A percentile compares a stretch with the other conserved stretches of the same genome.
Evolutionary conservation across 768 basidiomycete species (phyloP).

Genomic region (Lanmaoa pseudosensibilis): DNA sequence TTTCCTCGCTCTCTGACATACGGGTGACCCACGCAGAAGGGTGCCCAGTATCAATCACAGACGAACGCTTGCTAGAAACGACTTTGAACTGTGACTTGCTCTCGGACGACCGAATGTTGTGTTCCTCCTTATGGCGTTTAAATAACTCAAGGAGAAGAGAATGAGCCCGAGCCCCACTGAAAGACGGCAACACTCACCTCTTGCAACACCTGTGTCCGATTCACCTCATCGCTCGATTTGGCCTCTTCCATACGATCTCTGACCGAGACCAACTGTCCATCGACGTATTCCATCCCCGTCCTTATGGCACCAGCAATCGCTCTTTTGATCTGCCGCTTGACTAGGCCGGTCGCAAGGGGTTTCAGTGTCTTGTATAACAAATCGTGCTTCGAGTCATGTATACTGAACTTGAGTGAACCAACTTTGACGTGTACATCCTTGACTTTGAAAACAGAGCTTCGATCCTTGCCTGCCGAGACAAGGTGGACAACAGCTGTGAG

Average conservation of each 20-base stretch:
- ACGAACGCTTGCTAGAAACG: constrained; percentile 67
- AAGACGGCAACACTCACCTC: constrained; percentile 40
- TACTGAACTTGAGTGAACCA: constrained; percentile 83
- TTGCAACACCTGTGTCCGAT: constrained; percentile 55
- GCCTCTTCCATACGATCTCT: constrained; percentile 75
- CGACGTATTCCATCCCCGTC: constrained; percentile 83
- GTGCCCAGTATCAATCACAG: constrained; percentile 63
- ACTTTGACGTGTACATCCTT: constrained; percentile 76
- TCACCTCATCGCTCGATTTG: constrained; percentile 40
- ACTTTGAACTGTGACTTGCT: constrained; percentile 76
- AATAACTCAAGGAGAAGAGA: constrained; percentile 45
- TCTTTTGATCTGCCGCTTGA: constrained; percentile 71
- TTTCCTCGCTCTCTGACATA: constrained; percentile 41
- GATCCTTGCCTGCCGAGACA: constrained; percentile 60
- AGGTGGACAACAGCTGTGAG: constrained; percentile 67
- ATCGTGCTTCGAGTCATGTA: constrained; percentile 91
- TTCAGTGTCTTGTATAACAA: constrained; percentile 82
- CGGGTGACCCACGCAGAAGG: constrained; percentile 75
- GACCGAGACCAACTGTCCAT: constrained; percentile 87
- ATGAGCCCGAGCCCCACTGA: not conserved
- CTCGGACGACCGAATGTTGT: constrained; percentile 37
- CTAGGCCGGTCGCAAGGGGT: constrained; percentile 74
- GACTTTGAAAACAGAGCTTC: constrained; percentile 70
- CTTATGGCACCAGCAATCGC: constrained; percentile 66
- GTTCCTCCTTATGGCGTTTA: constrained; percentile 55